phyloP scores from a whole-genome alignment of 352 stramenopile genomes.

The Elongisporangium prolatum region DNA sequence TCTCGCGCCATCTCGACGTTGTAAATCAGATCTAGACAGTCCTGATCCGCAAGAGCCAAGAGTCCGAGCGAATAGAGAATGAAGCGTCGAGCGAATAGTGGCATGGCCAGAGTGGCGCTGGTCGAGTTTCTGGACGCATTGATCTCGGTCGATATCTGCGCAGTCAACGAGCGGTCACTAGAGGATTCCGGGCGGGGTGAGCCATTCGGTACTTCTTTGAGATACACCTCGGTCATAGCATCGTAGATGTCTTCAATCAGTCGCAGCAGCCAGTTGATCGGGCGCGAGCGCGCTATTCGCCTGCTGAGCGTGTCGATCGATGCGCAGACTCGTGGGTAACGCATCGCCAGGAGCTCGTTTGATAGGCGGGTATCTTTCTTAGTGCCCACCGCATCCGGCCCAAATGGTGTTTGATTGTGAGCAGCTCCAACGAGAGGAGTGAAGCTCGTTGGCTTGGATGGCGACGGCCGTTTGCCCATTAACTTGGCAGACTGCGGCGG shows the following conservation, averaged over 20 bases:
- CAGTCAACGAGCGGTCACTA: not conserved
- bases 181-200: not conserved
- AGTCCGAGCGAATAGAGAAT: constrained; percentile 50
- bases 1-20: constrained; percentile 53
- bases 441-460: not conserved
- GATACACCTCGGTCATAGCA: constrained; percentile 17
- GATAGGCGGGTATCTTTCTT: constrained; percentile 12
- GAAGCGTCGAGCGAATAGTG: constrained; percentile 47
- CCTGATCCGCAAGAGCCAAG: constrained; percentile 53
- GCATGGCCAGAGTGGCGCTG: constrained; percentile 36
- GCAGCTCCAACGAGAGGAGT: not conserved
- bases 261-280: constrained; percentile 58
- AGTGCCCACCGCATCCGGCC: not conserved
- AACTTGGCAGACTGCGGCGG: not conserved
- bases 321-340: constrained; percentile 51
- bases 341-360: constrained; percentile 22
- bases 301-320: constrained; percentile 17
- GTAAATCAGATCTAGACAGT: constrained; percentile 65
- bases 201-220: not conserved
- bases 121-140: not conserved
- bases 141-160: not conserved
- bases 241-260: constrained; percentile 71
- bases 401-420: not conserved
- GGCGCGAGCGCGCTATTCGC: constrained; percentile 18
- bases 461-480: not conserved